phyloP scores from a whole-genome alignment of 148 eudicot species.

The Rhododendron vialii region DNA sequence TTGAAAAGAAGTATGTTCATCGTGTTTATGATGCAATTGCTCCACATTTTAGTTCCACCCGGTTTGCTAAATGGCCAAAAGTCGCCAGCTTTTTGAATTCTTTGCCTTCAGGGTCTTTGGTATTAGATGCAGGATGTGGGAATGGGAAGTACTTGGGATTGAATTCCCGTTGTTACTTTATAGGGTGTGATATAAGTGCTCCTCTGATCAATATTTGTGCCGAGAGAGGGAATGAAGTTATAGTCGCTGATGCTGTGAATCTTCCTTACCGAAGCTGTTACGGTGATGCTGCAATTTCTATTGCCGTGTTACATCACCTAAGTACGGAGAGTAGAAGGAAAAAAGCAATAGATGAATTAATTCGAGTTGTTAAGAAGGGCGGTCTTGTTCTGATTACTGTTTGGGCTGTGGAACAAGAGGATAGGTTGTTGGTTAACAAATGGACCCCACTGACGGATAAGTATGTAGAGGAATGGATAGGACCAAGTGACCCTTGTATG shows the following conservation, averaged over 20 bases:
- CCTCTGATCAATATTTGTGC: conserved; percentile 72
- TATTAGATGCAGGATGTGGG: conserved; percentile 95
- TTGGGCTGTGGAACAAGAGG: conserved; percentile 98
- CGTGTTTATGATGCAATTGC: conserved; percentile 97
- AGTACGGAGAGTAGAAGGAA: conserved; percentile 76
- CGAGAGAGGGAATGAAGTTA: conserved; percentile 78
- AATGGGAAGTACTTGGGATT: conserved; percentile 93
- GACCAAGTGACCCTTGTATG: conserved; percentile 67
- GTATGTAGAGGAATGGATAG: conserved; percentile 91
- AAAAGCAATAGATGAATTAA: conserved; percentile 83
- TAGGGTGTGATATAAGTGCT: conserved; percentile 87
- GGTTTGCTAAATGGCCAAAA: conserved; percentile 98
- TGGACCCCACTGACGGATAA: conserved; percentile 86
- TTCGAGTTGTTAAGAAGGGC: conserved; percentile 82
- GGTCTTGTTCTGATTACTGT: conserved; percentile 85
- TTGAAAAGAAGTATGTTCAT: conserved; percentile 90
- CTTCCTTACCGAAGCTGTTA: conserved; percentile 72
- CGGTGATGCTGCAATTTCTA: conserved; percentile 92
- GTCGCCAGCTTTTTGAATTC: conserved; percentile 74
- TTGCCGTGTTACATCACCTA: conserved; percentile 92
- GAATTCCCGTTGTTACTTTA: conserved; percentile 61
- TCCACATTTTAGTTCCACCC: conserved; percentile 90
- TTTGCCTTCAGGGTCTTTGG: conserved; percentile 69
- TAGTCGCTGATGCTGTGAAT: conserved; percentile 95
- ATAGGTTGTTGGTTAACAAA: conserved; percentile 57